These are phyloP conservation scores for Hypoxylon rubiginosum DNA, from an alignment of 2,329 filamentous ascomycete species.

Conservation along the genomic window DNA sequence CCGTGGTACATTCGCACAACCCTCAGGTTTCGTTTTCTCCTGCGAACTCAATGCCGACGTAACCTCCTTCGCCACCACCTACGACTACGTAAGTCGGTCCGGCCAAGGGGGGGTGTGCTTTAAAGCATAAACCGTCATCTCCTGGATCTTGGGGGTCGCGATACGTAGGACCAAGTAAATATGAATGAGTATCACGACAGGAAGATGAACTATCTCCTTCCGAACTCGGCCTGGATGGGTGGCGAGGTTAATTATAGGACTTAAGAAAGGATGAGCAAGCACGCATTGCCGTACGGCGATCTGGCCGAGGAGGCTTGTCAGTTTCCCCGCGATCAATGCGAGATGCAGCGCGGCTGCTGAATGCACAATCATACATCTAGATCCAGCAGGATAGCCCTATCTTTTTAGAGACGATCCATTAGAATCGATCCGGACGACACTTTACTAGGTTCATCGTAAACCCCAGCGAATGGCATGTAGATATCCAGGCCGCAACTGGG, in stretches of 20 bases:
- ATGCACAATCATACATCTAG: constrained; percentile 4
- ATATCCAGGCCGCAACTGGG: constrained; percentile 5
- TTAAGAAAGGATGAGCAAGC: neutral
- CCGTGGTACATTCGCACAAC: neutral
- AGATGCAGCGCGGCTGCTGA: constrained; percentile 2
- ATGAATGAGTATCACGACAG: neutral
- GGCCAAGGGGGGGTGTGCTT: neutral
- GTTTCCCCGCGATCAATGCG: constrained; percentile 12
- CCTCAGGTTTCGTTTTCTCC: constrained; percentile 1
- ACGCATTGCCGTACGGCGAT: neutral
- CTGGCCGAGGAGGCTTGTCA: neutral
- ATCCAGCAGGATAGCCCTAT: constrained; percentile 11
- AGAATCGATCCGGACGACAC: neutral
- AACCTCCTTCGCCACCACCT: constrained; percentile 2
- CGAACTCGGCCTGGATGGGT: constrained; percentile 1
- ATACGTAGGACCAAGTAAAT: neutral
- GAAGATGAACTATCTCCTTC: neutral
- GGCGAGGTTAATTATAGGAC: constrained; percentile 6
- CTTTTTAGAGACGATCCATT: neutral
- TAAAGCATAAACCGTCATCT: constrained; percentile 3
- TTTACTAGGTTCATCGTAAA: constrained; percentile 10
- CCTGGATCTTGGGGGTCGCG: constrained; percentile 2
- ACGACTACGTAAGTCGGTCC: neutral
- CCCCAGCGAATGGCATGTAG: constrained; percentile 8
- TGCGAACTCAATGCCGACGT: constrained; percentile 2